Percentiles rank a stretch among this genome's conserved stretches.
These are phyloP conservation scores for Trametes hirsuta DNA, from an alignment of 1,284 basidiomycete species.

Conservation along the genomic window DNA sequence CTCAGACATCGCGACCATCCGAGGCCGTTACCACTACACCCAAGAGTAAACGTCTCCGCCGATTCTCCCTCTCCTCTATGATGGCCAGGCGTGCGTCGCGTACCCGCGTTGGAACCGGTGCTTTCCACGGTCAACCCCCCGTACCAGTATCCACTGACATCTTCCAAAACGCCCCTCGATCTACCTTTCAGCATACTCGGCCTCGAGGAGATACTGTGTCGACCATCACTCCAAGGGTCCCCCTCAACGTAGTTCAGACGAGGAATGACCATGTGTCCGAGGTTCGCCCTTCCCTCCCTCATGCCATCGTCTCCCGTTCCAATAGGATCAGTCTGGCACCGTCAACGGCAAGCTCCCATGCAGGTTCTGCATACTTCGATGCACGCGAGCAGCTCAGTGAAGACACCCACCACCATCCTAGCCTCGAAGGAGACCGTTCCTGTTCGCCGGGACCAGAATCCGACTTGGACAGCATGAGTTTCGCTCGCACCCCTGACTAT, in stretches of 20 bases:
- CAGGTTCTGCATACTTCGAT: constrained; percentile 16
- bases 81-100: constrained; percentile 26
- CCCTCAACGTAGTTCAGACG: constrained; percentile 23
- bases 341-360: constrained; percentile 7
- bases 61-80: constrained; percentile 36
- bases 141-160: neutral
- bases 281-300: neutral
- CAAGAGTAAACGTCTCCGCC: constrained; percentile 25
- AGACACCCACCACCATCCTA: constrained; percentile 2
- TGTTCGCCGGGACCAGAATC: constrained; percentile 29
- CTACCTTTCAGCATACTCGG: neutral
- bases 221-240: constrained; percentile 24
- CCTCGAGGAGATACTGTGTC: constrained; percentile 19
- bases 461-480: constrained; percentile 37
- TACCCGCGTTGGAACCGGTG: neutral
- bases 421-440: constrained; percentile 9
- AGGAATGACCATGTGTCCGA: constrained; percentile 1
- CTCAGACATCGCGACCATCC: neutral
- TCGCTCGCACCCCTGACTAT: constrained; percentile 30
- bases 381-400: constrained; percentile 19
- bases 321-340: constrained; percentile 7
- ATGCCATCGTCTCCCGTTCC: neutral
- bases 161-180: neutral
- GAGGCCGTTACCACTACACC: neutral
- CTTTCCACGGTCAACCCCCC: neutral